phyloP scores from a whole-genome alignment of 2,329 filamentous ascomycete genomes.

The Aspergillus quadrilineatus region DNA sequence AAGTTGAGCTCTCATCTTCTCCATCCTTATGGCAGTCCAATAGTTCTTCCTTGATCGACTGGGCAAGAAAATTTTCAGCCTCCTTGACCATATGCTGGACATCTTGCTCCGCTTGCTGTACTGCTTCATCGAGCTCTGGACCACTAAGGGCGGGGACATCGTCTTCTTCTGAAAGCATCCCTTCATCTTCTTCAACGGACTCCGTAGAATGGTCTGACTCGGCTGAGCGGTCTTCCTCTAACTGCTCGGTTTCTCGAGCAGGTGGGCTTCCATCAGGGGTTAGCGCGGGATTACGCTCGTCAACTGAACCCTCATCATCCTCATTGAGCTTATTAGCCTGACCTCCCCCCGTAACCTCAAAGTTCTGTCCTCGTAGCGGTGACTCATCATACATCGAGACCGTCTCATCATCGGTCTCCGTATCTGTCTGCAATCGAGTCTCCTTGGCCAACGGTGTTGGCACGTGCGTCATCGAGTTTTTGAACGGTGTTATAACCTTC shows the following conservation, averaged over 20 bases:
- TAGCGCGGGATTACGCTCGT: neutral
- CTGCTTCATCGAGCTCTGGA: neutral
- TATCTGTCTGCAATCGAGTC: neutral
- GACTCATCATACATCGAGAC: conserved; percentile 5
- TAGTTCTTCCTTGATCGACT: neutral
- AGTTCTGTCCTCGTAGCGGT: conserved; percentile 11
- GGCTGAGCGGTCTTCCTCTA: neutral
- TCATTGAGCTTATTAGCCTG: conserved; percentile 21
- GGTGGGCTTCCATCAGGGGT: conserved; percentile 15
- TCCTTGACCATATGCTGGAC: neutral
- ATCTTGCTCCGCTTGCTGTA: neutral
- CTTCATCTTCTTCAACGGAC: neutral
- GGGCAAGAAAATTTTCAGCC: neutral
- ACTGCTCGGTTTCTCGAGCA: neutral
- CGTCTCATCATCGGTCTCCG: conserved; percentile 1
- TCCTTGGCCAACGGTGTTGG: conserved; percentile 16
- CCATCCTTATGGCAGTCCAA: conserved; percentile 19
- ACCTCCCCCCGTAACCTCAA: conserved; percentile 20
- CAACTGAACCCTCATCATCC: neutral
- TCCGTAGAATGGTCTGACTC: neutral
- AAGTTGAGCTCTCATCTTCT: conserved; percentile 10
- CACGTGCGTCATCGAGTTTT: conserved; percentile 26
- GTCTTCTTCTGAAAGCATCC: neutral
- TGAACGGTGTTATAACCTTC: conserved; percentile 42
- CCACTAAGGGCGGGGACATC: neutral